These are phyloP conservation scores for Afroboletus lepidellus DNA, from an alignment of 1,284 basidiomycete genomes.

Conservation along the genomic window DNA sequence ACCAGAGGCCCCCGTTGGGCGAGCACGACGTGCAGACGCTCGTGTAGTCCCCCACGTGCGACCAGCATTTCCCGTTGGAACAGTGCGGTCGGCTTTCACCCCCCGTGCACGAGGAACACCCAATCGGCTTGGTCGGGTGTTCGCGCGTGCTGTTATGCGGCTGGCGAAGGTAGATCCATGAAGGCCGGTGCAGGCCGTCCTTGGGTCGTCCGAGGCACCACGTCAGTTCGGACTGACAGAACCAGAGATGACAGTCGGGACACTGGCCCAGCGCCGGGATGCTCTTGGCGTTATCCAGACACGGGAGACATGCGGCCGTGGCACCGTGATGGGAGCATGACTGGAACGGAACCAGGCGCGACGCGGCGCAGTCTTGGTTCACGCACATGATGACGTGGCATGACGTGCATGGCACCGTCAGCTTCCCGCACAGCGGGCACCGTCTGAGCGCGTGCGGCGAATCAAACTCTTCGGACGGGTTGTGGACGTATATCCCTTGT, in stretches of 20 bases:
- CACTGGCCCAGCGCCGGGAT: constrained; percentile 25
- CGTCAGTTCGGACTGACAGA: constrained; percentile 22
- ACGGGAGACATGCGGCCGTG: constrained; percentile 11
- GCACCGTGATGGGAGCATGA: constrained; percentile 18
- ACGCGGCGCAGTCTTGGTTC: constrained; percentile 17
- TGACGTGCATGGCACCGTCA: constrained; percentile 10
- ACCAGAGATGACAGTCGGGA: constrained; percentile 22
- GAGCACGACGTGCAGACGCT: constrained; percentile 20
- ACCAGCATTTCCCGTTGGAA: constrained; percentile 22
- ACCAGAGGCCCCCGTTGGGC: constrained; percentile 19
- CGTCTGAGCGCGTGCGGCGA: background rate
- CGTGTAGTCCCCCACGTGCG: constrained; percentile 9
- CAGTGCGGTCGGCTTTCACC: constrained; percentile 12
- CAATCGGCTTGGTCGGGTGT: constrained; percentile 15
- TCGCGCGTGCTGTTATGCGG: constrained; percentile 7
- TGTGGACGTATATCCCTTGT: background rate
- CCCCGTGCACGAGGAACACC: constrained; percentile 11
- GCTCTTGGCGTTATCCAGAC: constrained; percentile 5
- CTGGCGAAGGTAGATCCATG: background rate
- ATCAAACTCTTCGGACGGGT: background rate
- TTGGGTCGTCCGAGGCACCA: constrained; percentile 25
- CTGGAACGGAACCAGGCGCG: constrained; percentile 15
- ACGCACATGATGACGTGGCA: constrained; percentile 20
- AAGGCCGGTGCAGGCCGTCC: background rate
- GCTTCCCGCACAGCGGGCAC: constrained; percentile 18